Percentiles rank a stretch among this genome's conserved stretches.
Conservation (phyloP, 306 rosid genomes). For the Citrullus colocynthis region DNA sequence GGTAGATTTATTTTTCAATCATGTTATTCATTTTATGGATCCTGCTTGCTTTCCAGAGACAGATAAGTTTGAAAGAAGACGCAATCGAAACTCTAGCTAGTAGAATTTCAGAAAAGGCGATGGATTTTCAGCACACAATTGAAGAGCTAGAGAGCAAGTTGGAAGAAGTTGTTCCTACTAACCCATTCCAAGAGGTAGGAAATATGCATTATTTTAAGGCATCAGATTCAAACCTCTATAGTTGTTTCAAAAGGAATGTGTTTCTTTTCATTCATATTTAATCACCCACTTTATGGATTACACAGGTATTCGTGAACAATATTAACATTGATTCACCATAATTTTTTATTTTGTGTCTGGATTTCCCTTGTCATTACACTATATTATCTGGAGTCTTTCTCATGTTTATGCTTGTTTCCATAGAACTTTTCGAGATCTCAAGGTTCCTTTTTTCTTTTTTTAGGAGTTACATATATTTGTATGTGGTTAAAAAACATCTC, state of each 20-base stretch:
- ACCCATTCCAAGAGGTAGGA: constrained; percentile 45
- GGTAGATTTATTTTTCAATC: neutral
- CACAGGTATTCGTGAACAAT: neutral
- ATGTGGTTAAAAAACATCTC: neutral
- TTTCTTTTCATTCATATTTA: neutral
- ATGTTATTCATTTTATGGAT: neutral
- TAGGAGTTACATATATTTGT: neutral
- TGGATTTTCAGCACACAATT: constrained; percentile 57
- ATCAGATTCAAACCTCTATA: neutral
- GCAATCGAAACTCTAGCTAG: constrained; percentile 45
- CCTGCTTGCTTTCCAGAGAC: constrained; percentile 34
- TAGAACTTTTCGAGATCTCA: neutral
- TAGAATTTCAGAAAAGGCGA: constrained; percentile 55
- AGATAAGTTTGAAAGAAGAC: constrained; percentile 48
- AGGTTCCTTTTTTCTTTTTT: neutral
- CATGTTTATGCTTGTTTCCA: neutral
- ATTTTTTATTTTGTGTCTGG: neutral
- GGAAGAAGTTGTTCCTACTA: constrained; percentile 41
- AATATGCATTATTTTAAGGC: neutral
- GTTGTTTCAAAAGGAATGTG: neutral
- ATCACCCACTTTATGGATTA: neutral
- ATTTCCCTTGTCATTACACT: neutral
- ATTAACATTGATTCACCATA: neutral
- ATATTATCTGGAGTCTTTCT: neutral
- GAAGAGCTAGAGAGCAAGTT: constrained; percentile 50